Evolutionary conservation across 202 grass and related monocot genomes (phyloP).

Genomic region (Hordeum pubiflorum): DNA sequence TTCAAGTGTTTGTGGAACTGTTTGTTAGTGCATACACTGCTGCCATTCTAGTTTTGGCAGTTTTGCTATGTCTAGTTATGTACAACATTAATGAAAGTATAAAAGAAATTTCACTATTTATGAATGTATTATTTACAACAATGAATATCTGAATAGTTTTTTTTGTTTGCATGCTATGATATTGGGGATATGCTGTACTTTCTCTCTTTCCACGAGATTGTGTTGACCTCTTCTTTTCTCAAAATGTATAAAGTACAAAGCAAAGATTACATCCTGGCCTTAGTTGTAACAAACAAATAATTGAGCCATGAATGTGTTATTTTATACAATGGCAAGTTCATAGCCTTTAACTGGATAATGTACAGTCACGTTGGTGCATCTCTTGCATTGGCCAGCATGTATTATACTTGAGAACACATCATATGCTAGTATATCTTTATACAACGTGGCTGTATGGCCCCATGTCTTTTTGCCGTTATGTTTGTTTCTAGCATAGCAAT

Average conservation of each 20-base stretch:
- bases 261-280: not conserved
- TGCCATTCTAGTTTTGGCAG: slow-evolving; percentile 12
- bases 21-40: slow-evolving; percentile 1
- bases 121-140: slow-evolving; percentile 2
- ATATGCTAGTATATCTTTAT: not conserved
- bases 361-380: not conserved
- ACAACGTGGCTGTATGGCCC: not conserved
- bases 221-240: not conserved
- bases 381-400: not conserved
- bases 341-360: not conserved
- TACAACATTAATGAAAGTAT: slow-evolving; percentile 18
- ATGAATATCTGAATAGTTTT: slow-evolving; percentile 1
- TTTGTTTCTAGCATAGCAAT: not conserved
- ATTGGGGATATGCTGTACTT: not conserved
- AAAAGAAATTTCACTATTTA: slow-evolving; percentile 12
- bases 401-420: not conserved
- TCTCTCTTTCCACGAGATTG: not conserved
- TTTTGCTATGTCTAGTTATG: slow-evolving; percentile 25
- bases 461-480: not conserved
- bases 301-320: not conserved
- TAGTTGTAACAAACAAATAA: not conserved
- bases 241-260: not conserved
- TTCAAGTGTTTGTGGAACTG: slow-evolving; percentile 20
- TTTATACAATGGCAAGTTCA: not conserved
- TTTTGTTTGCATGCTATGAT: slow-evolving; percentile 6